Conservation (phyloP, 148 eudicot genomes). For the Camellia japonica region DNA sequence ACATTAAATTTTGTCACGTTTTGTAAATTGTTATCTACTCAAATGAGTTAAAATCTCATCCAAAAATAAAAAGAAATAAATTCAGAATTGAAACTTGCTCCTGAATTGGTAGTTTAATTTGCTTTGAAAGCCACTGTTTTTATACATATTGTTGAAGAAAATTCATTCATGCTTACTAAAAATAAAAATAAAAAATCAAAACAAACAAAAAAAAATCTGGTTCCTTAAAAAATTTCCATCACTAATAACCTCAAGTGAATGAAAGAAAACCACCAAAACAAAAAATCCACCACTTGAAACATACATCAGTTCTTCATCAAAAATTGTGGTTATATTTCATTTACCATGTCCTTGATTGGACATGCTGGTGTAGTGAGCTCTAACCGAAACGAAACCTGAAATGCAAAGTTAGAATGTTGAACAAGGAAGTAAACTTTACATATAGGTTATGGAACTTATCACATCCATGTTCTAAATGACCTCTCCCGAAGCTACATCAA, state of each 20-base stretch:
- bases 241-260: neutral
- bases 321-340: constrained; percentile 32
- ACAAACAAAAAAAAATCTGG: neutral
- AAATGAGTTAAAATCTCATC: neutral
- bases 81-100: neutral
- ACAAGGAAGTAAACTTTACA: constrained; percentile 18
- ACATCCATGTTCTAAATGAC: constrained; percentile 39
- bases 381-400: constrained; percentile 97
- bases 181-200: neutral
- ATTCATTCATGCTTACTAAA: neutral
- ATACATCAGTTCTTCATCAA: constrained; percentile 36
- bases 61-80: neutral
- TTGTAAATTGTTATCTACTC: neutral
- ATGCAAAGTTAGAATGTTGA: constrained; percentile 30
- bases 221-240: neutral
- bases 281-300: constrained; percentile 17
- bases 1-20: neutral
- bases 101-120: neutral
- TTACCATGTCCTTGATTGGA: constrained; percentile 99
- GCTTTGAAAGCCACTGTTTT: neutral
- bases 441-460: constrained; percentile 25
- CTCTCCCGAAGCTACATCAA: constrained; percentile 71
- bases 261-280: neutral
- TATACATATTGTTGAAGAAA: neutral
- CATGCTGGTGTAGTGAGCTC: constrained; percentile 99